Evolutionary conservation across 441 rosid species (phyloP), one percentile per base, ranked within the genome.

Genomic region (Adansonia grandidieri): DNA sequence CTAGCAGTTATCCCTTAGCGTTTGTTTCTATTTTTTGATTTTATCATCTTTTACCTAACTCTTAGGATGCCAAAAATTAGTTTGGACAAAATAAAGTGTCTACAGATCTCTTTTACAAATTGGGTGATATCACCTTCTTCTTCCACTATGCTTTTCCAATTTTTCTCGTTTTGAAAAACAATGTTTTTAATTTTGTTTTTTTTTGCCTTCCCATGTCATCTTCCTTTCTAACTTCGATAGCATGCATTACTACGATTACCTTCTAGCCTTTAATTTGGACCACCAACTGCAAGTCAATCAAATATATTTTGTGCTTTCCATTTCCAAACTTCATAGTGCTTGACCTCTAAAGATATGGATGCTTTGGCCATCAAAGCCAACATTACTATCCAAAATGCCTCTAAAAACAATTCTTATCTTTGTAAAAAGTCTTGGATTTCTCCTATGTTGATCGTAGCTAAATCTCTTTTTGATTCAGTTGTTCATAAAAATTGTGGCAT

Each of bases 281-380:
- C 84, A 84, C 8, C 73, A 64, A 15, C 87, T 89, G 3, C 75
- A 57, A n/a, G 44, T 82, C 45, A 53, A 86, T 78, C 91, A 88
- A 74, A 82, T 91, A 3, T 89, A 89, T 76, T 89, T 88, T 56
- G 80, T 89, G 62, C 90, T 91, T 28, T 90, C 92, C 0, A 32
- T 20, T 17, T 85, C 91, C n/a, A 88, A 83, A 82, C 91, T 88
- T 57, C 80, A 81, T 66, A 77, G 80, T 77, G 67, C 17, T 28
- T 91, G 22, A 71, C 84, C 8, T 88, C 95, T 15, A 71, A 85
- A 4, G 93, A 88, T 53, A 91, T 88, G 92, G 93, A 92, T 0
- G 92, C 90, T 20, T 74, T 89, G 70, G 95, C 95, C 3, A 91
- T 91, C 20, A 89, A 85, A 74, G 95, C 93, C 58, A 83, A 86